Evolutionary conservation across 495 filamentous ascomycete genomes (phyloP), one percentile per base, ranked within the genome.

Genomic region (Tuber indicum): DNA sequence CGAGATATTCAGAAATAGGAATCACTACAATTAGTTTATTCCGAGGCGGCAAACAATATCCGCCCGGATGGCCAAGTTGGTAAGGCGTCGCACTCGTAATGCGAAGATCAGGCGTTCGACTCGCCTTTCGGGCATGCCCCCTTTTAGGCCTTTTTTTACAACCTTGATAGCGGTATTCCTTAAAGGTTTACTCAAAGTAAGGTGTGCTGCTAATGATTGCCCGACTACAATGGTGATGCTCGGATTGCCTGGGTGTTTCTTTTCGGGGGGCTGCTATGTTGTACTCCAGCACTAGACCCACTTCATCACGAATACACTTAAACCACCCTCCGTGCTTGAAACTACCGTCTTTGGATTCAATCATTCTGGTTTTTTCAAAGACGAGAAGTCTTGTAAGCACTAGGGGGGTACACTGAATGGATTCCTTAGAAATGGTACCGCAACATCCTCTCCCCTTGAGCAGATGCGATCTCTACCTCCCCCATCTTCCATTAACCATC

Each of bases 61-160:
- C 26, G 76, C 76, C 76, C 76, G 76, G 69, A 78, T 78, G 76
- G 76, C 76, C 76, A 78, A 78, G 76, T 77, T 78, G 76, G 76
- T 77, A 78, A 78, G 76, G 76, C 76, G 75, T 78, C 76, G 76
- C 76, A 78, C 76, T 78, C 75, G 76, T 78, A 78, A 78, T 77
- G 76, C 76, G 76, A 78, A 77, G 76, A 78, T 78, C 76, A 78
- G 76, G 76, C 75, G 76, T 78, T 78, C 76, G 75, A 78, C 75
- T 78, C 76, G 76, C 76, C 76, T 78, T 78, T 72, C 75, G 76
- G 76, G 76, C 76, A 78, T 78, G 1, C 17, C 26, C 39, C 69
- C 72, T 78, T 77, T 78, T 72, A n/a, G 26, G 32, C n/a, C 32
- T 66, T 62, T 66, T 66, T 66, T 66, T 66, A 66, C 26, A 17